Percentiles rank a stretch among this genome's conserved stretches.
These are phyloP conservation scores for Stropharia rugosoannulata DNA, from an alignment of 768 basidiomycete genomes.

Conservation along the genomic window DNA sequence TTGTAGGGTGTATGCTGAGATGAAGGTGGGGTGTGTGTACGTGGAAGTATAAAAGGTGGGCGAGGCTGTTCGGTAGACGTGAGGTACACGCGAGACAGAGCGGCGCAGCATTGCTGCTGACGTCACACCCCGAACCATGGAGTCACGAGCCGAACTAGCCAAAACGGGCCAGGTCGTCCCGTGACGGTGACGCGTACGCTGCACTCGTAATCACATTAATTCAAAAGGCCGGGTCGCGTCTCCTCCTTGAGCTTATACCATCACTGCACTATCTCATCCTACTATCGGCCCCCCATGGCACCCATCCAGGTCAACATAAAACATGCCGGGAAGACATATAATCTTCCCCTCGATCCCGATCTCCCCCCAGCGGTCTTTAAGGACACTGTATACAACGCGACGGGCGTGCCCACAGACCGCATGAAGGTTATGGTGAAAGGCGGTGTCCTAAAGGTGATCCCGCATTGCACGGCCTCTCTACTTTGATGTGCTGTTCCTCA, in stretches of 20 bases:
- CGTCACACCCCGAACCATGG: constrained; percentile 13
- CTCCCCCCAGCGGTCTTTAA: constrained; percentile 76
- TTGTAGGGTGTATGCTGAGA: constrained; percentile 12
- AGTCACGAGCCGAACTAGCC: constrained; percentile 6
- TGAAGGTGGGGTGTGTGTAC: neutral
- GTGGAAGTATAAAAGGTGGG: neutral
- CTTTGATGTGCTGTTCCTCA: neutral
- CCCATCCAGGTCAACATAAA: constrained; percentile 81
- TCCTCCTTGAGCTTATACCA: neutral
- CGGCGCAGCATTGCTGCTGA: constrained; percentile 17
- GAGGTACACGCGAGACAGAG: constrained; percentile 5
- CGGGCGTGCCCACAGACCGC: constrained; percentile 85
- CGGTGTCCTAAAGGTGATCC: constrained; percentile 76
- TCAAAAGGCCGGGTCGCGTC: constrained; percentile 13
- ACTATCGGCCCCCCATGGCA: constrained; percentile 46
- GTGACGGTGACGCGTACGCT: constrained; percentile 25
- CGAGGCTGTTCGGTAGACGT: neutral
- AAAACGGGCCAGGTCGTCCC: constrained; percentile 10
- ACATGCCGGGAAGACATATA: constrained; percentile 80
- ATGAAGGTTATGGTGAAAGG: constrained; percentile 99
- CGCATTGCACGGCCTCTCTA: neutral
- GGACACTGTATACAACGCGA: constrained; percentile 73
- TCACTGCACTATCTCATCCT: constrained; percentile 1
- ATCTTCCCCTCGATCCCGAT: constrained; percentile 72
- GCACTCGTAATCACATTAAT: constrained; percentile 18